Evolutionary conservation across 495 filamentous ascomycete species (phyloP), one percentile per base, ranked within the genome.

Genomic region (Daldinia decipiens): DNA sequence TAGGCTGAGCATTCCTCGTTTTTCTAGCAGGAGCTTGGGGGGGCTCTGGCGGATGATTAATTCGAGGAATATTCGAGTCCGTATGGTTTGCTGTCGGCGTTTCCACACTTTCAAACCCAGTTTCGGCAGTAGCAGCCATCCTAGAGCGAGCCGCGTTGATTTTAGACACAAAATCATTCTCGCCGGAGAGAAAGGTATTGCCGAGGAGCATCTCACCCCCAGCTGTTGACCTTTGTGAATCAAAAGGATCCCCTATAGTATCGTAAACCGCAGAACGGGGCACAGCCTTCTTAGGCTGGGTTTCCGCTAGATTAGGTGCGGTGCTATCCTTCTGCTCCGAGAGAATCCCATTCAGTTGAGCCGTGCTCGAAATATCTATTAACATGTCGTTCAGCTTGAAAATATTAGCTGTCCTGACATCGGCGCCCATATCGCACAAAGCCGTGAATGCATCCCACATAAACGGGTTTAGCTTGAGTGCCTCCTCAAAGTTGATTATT

Each of bases 371-470:
- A 21, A 74, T 77, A 29, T 82, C 82, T 52, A 82, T 70, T 55
- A 85, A 74, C 9, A 65, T 64, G 45, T 84, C 82, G 51, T 71
- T 93, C 70, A 92, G 83, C 76, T 90, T 92, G 80, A 95, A 99
- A 65, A 98, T 91, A 74, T 95, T 97, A 19, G 88, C 82, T 43
- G 94, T 88, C 50, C 90, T 86, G 31, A 98, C 83, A 68, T 87
- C 87, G 40, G 91, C 88, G 7, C 93, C 93, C 93, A 85, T 80
- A 64, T 79, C 79, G 55, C 78, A 85, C 4, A 99, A 81, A n/a
- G 86, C 89, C 19, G 89, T 84, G 77, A 97, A 98, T 0, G 96
- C 96, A 83, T 99, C 95, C 95, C 96, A 98, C 88, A 97, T 94
- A 80, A 98, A 97, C 0, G 95, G 94, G 75, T 98, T 98, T 39